Evolutionary conservation across 2,329 filamentous ascomycete genomes (phyloP).

Genomic region (Amphichorda felina): DNA sequence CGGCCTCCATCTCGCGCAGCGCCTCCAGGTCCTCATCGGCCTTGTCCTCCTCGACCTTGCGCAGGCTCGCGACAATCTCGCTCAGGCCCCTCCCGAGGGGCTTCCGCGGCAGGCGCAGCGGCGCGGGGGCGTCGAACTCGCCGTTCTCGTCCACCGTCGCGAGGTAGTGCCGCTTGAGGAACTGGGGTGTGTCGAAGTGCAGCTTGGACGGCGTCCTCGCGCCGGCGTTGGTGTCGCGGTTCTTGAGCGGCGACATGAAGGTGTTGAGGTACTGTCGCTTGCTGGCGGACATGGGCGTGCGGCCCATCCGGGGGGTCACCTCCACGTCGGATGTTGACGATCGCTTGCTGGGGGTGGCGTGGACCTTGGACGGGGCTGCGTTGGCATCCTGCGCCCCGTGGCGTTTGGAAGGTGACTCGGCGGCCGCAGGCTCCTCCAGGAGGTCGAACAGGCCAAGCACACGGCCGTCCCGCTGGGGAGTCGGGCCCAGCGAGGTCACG

Average conservation of each 20-base stretch:
- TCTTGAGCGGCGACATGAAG: slow-evolving; percentile 54
- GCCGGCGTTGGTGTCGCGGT: slow-evolving; percentile 23
- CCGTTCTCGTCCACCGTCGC: slow-evolving; percentile 44
- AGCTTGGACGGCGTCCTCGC: slow-evolving; percentile 40
- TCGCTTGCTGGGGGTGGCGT: slow-evolving; percentile 37
- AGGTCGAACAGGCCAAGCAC: slow-evolving; percentile 70
- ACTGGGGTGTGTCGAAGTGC: slow-evolving; percentile 58
- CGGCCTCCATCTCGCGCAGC: slow-evolving; percentile 56
- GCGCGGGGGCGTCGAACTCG: slow-evolving; percentile 33
- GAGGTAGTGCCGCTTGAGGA: slow-evolving; percentile 41
- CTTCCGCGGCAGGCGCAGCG: slow-evolving; percentile 44
- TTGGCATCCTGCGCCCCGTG: slow-evolving; percentile 1
- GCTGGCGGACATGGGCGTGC: slow-evolving; percentile 41
- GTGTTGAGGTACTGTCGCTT: slow-evolving; percentile 50
- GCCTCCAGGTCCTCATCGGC: slow-evolving; percentile 65
- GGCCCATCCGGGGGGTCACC: slow-evolving; percentile 20
- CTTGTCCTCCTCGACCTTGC: slow-evolving; percentile 56
- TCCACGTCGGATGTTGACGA: slow-evolving; percentile 13
- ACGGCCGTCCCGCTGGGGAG: slow-evolving; percentile 66
- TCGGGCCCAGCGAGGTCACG: slow-evolving; percentile 59
- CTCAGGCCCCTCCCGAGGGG: slow-evolving; percentile 60
- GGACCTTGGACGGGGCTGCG: slow-evolving; percentile 7
- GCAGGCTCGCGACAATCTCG: slow-evolving; percentile 58
- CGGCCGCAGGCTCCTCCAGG: slow-evolving; percentile 18
- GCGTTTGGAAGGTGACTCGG: background rate